phyloP scores from a whole-genome alignment of 2,329 filamentous ascomycete genomes.

The Ciborinia camelliae region DNA sequence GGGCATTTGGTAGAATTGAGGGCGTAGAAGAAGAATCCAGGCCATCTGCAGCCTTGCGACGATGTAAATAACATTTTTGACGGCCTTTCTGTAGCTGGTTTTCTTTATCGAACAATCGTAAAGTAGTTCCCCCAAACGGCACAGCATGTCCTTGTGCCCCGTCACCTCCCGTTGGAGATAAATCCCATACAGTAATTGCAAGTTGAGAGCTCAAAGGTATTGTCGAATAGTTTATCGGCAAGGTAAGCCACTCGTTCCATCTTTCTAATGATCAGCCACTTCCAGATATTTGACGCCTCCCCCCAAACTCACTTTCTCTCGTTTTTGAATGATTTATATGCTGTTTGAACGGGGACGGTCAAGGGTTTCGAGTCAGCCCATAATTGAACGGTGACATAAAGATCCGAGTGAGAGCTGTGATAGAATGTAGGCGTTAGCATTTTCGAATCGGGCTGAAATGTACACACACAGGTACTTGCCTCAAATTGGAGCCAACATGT shows the following conservation, averaged over 20 bases:
- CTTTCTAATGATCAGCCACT: slow-evolving; percentile 41
- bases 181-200: slow-evolving; percentile 92
- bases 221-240: slow-evolving; percentile 81
- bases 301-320: slow-evolving; percentile 52
- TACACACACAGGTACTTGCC: slow-evolving; percentile 38
- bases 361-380: slow-evolving; percentile 96
- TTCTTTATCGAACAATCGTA: slow-evolving; percentile 87
- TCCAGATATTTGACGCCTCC: not conserved
- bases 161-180: slow-evolving; percentile 73
- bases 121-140: slow-evolving; percentile 90
- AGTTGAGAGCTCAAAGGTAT: slow-evolving; percentile 79
- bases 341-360: slow-evolving; percentile 86
- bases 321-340: slow-evolving; percentile 85
- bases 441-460: not conserved
- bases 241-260: slow-evolving; percentile 95
- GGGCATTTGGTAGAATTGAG: slow-evolving; percentile 56
- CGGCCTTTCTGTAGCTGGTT: slow-evolving; percentile 88
- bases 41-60: slow-evolving; percentile 80
- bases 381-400: slow-evolving; percentile 88
- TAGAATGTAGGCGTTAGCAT: slow-evolving; percentile 28
- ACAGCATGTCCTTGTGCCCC: slow-evolving; percentile 72
- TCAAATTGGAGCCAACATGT: slow-evolving; percentile 82
- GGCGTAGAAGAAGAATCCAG: slow-evolving; percentile 77
- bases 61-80: slow-evolving; percentile 85
- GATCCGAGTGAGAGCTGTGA: slow-evolving; percentile 71